Percentiles rank a stretch among this genome's conserved stretches.
These are phyloP conservation scores for Umbelopsis vinacea DNA, from an alignment of 192 early-diverging fungal genomes.

Conservation along the genomic window DNA sequence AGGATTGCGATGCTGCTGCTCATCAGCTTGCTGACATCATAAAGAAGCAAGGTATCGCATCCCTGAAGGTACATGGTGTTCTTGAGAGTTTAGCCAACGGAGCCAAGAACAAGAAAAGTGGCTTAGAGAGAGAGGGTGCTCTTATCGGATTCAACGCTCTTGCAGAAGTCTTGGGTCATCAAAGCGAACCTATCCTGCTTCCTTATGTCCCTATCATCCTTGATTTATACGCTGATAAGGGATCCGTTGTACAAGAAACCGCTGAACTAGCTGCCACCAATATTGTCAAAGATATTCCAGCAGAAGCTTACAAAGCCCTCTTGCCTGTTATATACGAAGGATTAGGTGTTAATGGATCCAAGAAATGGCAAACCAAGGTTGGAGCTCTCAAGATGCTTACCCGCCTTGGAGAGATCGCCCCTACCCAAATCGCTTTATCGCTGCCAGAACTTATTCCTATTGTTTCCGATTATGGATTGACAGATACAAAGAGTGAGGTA, in stretches of 20 bases:
- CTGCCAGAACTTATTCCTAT: constrained; percentile 69
- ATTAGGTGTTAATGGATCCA: constrained; percentile 52
- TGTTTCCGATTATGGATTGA: constrained; percentile 66
- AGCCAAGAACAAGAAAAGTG: constrained; percentile 70
- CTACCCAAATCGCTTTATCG: constrained; percentile 51
- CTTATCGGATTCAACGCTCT: constrained; percentile 65
- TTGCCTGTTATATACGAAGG: constrained; percentile 68
- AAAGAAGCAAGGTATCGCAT: constrained; percentile 54
- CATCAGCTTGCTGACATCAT: constrained; percentile 49
- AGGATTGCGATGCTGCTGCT: constrained; percentile 53
- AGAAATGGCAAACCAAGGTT: constrained; percentile 80
- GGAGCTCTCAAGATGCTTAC: constrained; percentile 55
- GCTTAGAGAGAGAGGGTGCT: constrained; percentile 65
- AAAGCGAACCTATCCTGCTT: constrained; percentile 67
- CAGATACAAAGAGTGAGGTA: constrained; percentile 80
- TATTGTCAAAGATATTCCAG: constrained; percentile 46
- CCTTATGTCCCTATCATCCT: constrained; percentile 62
- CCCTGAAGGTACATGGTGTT: constrained; percentile 60
- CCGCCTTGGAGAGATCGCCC: constrained; percentile 47
- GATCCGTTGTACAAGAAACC: constrained; percentile 51
- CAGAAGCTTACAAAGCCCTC: constrained; percentile 51
- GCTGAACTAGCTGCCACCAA: constrained; percentile 46
- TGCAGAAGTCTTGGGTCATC: constrained; percentile 60
- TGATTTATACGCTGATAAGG: constrained; percentile 60
- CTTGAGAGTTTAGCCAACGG: constrained; percentile 59